These are phyloP conservation scores for Aspergillus sp. DNA, from an alignment of 2,329 filamentous ascomycete species.

Conservation along the genomic window DNA sequence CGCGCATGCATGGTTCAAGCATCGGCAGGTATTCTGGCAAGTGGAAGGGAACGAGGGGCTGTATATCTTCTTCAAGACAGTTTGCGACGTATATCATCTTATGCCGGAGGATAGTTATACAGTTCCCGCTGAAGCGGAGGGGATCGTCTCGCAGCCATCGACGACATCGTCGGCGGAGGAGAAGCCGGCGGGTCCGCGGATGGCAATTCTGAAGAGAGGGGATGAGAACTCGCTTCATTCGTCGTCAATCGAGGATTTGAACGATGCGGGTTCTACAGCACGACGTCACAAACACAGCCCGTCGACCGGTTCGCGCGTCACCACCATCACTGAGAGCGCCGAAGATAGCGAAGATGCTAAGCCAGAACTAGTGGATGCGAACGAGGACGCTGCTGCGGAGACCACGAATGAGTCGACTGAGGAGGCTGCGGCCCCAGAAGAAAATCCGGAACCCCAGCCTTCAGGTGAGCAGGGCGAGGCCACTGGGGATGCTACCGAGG, in stretches of 20 bases:
- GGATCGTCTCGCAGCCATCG: slow-evolving; percentile 49
- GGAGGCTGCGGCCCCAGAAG: not conserved
- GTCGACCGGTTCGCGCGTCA: slow-evolving; percentile 68
- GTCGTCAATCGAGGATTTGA: slow-evolving; percentile 17
- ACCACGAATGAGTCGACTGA: not conserved
- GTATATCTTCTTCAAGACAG: slow-evolving; percentile 94
- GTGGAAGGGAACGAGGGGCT: slow-evolving; percentile 85
- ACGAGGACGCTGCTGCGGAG: not conserved
- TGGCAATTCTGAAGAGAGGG: slow-evolving; percentile 32
- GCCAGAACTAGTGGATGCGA: slow-evolving; percentile 2
- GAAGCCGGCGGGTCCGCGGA: slow-evolving; percentile 20
- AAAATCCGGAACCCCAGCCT: slow-evolving; percentile 3
- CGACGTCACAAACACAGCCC: slow-evolving; percentile 76
- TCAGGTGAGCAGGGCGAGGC: not conserved
- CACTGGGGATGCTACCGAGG: not conserved
- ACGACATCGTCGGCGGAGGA: slow-evolving; percentile 10
- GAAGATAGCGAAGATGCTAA: slow-evolving; percentile 55
- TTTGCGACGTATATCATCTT: slow-evolving; percentile 84
- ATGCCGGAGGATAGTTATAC: slow-evolving; percentile 94
- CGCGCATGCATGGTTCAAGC: slow-evolving; percentile 97
- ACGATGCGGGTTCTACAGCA: slow-evolving; percentile 58
- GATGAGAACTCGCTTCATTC: slow-evolving; percentile 13
- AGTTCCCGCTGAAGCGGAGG: slow-evolving; percentile 85
- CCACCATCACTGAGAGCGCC: slow-evolving; percentile 72
- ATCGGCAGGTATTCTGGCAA: slow-evolving; percentile 88